These are phyloP conservation scores for Phytophthora constricta DNA, from an alignment of 352 stramenopile species.

Conservation along the genomic window DNA sequence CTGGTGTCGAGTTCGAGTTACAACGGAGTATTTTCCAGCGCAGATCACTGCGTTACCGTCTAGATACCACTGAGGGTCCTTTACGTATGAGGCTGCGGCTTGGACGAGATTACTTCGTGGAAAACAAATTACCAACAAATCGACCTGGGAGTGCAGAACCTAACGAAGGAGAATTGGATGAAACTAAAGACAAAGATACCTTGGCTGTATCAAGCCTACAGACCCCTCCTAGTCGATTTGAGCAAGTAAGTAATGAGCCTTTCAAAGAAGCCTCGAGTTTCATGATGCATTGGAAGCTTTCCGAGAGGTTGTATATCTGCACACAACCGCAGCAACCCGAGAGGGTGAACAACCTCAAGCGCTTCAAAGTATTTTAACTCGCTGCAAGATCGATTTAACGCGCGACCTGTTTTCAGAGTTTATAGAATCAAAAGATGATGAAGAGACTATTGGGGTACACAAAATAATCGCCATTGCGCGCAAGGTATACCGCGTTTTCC, in stretches of 20 bases:
- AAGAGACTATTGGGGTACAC: neutral
- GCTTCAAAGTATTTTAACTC: slow-evolving; percentile 24
- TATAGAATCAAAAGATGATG: neutral
- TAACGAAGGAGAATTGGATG: neutral
- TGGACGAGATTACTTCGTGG: slow-evolving; percentile 37
- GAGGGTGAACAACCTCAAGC: neutral
- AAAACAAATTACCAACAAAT: slow-evolving; percentile 1
- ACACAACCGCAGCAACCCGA: neutral
- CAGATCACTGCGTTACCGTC: slow-evolving; percentile 38
- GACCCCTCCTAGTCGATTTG: neutral
- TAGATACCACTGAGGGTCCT: slow-evolving; percentile 62
- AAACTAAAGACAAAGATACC: neutral
- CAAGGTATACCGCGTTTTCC: slow-evolving; percentile 26
- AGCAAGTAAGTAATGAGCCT: slow-evolving; percentile 21
- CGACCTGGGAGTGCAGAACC: neutral
- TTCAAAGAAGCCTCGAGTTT: slow-evolving; percentile 49
- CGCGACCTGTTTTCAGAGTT: slow-evolving; percentile 12
- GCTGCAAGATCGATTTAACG: slow-evolving; percentile 31
- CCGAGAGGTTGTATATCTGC: slow-evolving; percentile 32
- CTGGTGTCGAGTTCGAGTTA: neutral
- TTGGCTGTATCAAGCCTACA: neutral
- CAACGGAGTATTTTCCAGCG: slow-evolving; percentile 61
- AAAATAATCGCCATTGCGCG: slow-evolving; percentile 22
- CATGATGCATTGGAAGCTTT: slow-evolving; percentile 66
- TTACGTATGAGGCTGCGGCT: slow-evolving; percentile 60